Percentiles rank a stretch among this genome's conserved stretches.
Evolutionary conservation across 495 filamentous ascomycete species (phyloP).

Genomic region (Aspergillus leporis): DNA sequence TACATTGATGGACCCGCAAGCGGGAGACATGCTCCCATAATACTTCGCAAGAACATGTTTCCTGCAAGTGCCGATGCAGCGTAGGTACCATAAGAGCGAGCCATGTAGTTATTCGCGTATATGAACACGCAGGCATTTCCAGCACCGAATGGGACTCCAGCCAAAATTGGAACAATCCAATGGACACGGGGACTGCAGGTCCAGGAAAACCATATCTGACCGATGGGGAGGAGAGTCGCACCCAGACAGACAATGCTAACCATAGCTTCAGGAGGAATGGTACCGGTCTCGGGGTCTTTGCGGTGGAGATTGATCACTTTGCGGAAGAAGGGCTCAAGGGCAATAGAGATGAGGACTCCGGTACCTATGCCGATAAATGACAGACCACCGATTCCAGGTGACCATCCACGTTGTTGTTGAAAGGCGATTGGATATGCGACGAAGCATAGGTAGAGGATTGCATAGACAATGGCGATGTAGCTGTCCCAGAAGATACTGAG

Average conservation of each 20-base stretch:
- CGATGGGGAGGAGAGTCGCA: slow-evolving; percentile 61
- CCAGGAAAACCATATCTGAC: slow-evolving; percentile 77
- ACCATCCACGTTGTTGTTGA: slow-evolving; percentile 67
- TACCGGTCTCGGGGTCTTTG: slow-evolving; percentile 63
- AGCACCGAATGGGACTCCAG: slow-evolving; percentile 71
- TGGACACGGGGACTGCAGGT: slow-evolving; percentile 71
- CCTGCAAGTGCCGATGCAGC: slow-evolving; percentile 74
- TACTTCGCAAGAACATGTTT: slow-evolving; percentile 62
- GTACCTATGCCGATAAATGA: slow-evolving; percentile 72
- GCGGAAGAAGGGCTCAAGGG: slow-evolving; percentile 64
- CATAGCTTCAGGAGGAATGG: slow-evolving; percentile 67
- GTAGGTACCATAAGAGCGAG: slow-evolving; percentile 71
- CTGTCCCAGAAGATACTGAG: slow-evolving; percentile 68
- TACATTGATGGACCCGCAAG: slow-evolving; percentile 77
- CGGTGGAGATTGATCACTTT: slow-evolving; percentile 65
- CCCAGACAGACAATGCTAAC: slow-evolving; percentile 69
- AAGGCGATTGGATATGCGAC: slow-evolving; percentile 79
- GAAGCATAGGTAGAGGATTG: slow-evolving; percentile 81
- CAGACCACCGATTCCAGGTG: slow-evolving; percentile 62
- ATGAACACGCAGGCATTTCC: slow-evolving; percentile 75
- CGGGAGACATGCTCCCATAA: slow-evolving; percentile 68
- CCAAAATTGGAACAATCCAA: slow-evolving; percentile 71
- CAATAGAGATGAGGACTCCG: slow-evolving; percentile 62
- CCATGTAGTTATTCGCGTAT: slow-evolving; percentile 73
- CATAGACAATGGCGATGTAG: slow-evolving; percentile 62